These are phyloP conservation scores for Periconia sp. DNA, from an alignment of 2,329 filamentous ascomycete species.

Conservation along the genomic window DNA sequence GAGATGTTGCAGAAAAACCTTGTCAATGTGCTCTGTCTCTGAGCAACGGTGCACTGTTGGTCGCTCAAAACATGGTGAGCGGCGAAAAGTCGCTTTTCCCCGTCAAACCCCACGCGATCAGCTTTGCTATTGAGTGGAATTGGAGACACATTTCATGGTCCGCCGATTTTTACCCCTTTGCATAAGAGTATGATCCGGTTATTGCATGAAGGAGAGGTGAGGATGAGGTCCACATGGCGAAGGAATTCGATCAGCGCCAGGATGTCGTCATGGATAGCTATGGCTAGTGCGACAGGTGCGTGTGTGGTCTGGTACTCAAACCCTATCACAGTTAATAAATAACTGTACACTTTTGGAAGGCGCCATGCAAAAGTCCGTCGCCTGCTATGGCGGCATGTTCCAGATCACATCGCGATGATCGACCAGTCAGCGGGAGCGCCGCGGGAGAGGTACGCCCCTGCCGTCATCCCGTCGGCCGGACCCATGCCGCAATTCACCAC, in stretches of 20 bases:
- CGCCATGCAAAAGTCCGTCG: background rate
- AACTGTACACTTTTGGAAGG: too few relatives aligned
- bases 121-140: too few relatives aligned
- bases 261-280: constrained; percentile 7
- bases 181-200: background rate
- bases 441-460: background rate
- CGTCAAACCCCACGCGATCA: too few relatives aligned
- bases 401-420: background rate
- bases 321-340: constrained; percentile 26
- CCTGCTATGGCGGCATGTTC: background rate
- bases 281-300: background rate
- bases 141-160: too few relatives aligned
- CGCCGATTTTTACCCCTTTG: too few relatives aligned
- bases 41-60: too few relatives aligned
- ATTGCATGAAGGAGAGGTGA: background rate
- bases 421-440: background rate
- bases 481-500: too few relatives aligned
- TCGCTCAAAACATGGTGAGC: too few relatives aligned
- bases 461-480: constrained; percentile 1
- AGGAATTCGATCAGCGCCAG: constrained; percentile 1
- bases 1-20: background rate
- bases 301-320: background rate
- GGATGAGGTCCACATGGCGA: background rate
- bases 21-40: too few relatives aligned
- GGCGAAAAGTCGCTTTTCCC: too few relatives aligned